Conservation (phyloP, 2,329 filamentous ascomycete species). For the Penicillium brevicompactum region DNA sequence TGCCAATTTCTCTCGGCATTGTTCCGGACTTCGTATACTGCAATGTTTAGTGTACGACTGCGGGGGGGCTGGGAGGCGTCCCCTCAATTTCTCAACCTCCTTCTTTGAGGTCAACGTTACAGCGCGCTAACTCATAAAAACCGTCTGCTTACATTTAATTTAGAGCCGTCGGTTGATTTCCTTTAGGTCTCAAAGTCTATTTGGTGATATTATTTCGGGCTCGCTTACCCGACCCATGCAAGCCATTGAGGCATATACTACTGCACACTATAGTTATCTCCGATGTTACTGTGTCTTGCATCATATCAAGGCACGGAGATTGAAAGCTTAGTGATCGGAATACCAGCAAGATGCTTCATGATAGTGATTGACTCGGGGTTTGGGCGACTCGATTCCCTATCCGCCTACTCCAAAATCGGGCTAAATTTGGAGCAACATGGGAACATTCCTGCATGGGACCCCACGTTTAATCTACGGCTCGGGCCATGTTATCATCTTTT, state of each 20-base stretch:
- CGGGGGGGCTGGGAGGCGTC: constrained; percentile 1
- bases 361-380: background rate
- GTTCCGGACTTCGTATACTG: background rate
- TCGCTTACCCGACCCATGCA: background rate
- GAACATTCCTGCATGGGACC: constrained; percentile 28
- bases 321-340: background rate
- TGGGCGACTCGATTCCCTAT: no score
- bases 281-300: background rate
- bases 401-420: background rate
- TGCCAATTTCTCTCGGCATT: background rate
- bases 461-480: constrained; percentile 23
- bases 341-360: background rate
- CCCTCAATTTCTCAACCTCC: background rate
- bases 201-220: background rate
- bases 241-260: constrained; percentile 3
- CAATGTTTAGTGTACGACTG: constrained; percentile 1
- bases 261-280: background rate
- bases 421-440: background rate
- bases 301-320: background rate
- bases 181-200: background rate
- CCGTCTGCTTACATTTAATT: constrained; percentile 10
- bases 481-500: constrained; percentile 16
- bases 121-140: constrained; percentile 10
- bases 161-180: background rate
- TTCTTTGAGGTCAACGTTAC: constrained; percentile 11